phyloP scores from a whole-genome alignment of 2,329 filamentous ascomycete genomes.

The Cladophialophora carrionii region DNA sequence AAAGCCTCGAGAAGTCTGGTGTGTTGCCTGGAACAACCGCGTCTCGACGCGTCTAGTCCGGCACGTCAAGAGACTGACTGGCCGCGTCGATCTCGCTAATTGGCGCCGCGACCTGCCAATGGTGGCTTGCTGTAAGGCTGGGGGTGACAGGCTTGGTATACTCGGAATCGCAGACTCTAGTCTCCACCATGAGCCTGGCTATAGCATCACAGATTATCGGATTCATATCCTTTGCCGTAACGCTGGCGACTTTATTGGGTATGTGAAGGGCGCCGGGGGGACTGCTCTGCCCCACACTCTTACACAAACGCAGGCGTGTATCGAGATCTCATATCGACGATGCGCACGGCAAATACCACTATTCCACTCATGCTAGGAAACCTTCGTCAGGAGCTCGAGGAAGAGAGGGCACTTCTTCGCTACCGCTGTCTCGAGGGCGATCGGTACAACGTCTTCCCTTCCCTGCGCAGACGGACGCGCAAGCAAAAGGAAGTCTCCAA shows the following conservation, averaged over 20 bases:
- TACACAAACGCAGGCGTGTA: slow-evolving; percentile 30
- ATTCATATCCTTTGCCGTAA: slow-evolving; percentile 35
- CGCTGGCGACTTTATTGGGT: slow-evolving; percentile 35
- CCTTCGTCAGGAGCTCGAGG: slow-evolving; percentile 34
- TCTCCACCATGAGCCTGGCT: slow-evolving; percentile 12
- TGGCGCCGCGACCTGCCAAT: neutral
- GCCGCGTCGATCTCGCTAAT: neutral
- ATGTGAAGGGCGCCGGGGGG: slow-evolving; percentile 6
- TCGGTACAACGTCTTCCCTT: slow-evolving; percentile 29
- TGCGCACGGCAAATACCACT: slow-evolving; percentile 26
- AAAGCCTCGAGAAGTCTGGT: neutral
- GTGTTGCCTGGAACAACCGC: neutral
- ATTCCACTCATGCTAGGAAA: slow-evolving; percentile 36
- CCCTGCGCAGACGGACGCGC: slow-evolving; percentile 18
- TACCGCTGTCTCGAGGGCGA: slow-evolving; percentile 33
- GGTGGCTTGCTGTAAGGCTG: neutral
- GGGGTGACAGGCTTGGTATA: neutral
- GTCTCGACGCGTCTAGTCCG: neutral
- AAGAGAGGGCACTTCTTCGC: slow-evolving; percentile 29
- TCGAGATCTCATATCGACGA: slow-evolving; percentile 32
- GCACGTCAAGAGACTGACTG: neutral
- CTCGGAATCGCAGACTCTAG: neutral
- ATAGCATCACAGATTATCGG: slow-evolving; percentile 32
- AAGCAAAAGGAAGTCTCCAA: slow-evolving; percentile 23
- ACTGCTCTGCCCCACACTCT: slow-evolving; percentile 8